Conservation (phyloP, 23 red algal species). For the Gracilaria vermiculophylla region DNA sequence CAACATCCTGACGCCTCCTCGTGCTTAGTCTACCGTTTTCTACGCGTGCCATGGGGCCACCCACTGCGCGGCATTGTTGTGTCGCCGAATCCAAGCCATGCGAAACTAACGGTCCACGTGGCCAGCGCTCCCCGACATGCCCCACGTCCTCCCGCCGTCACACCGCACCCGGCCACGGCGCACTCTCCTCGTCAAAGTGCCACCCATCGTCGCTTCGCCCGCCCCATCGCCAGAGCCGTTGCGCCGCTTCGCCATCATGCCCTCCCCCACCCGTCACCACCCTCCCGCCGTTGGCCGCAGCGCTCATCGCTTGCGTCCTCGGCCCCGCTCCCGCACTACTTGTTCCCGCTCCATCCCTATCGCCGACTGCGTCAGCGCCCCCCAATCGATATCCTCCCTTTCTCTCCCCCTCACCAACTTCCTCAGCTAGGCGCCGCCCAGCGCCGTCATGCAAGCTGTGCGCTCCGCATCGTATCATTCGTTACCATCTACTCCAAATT, state of each 20-base stretch:
- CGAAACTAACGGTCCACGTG: no score
- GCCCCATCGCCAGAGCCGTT: background rate
- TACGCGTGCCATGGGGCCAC: no score
- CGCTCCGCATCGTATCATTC: background rate
- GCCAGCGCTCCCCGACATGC: no score
- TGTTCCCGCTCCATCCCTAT: background rate
- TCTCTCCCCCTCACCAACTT: background rate
- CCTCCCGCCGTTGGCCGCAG: background rate
- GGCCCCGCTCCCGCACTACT: background rate
- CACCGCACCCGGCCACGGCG: background rate
- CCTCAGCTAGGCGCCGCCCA: background rate
- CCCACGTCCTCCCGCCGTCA: no score
- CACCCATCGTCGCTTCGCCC: background rate
- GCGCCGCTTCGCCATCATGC: background rate
- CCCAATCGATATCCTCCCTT: background rate
- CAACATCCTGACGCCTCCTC: no score
- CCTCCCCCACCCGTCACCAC: background rate
- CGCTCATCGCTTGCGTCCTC: background rate
- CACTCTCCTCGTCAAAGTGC: background rate
- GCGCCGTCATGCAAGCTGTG: slow-evolving; percentile 7
- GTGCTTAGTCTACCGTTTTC: no score
- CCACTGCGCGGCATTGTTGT: background rate
- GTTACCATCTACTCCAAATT: background rate
- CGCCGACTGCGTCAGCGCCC: background rate
- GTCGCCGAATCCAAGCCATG: no score